Evolutionary conservation across 495 filamentous ascomycete genomes (phyloP), one percentile per base, ranked within the genome.

Genomic region (Tuber borchii): DNA sequence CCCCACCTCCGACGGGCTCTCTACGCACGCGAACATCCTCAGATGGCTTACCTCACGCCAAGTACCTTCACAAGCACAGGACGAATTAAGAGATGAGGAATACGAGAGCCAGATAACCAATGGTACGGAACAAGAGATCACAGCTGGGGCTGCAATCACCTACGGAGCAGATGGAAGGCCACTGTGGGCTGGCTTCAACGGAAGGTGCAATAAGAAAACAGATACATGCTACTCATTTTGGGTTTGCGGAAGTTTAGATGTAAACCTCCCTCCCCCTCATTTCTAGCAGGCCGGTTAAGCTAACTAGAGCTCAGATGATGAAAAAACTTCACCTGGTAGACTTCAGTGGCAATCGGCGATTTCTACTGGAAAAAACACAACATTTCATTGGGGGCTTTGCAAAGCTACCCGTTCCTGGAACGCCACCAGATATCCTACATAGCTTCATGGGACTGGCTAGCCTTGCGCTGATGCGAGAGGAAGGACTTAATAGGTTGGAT

Each of bases 191-290:
- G 95, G 93, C 37, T 93, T 96, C 82, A 97, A 95, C 80, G 95
- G 95, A 68, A 89, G 95, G 46, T 88, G 87, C 76, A 97, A 97
- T 85, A 99, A 99, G 82, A 83, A 89, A 19, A 90, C 91, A 31
- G 95, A 99, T 84, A 98, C 95, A 2, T 99, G 95, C 84, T 98
- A 99, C 84, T 90, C 88, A 9, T 99, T 93, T 86, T 99, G 95
- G 95, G 92, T 91, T 2, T 87, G 87, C 42, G 94, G 88, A 17
- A 89, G 93, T 9, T 84, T 98, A 10, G 85, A 84, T 71, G 89
- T 93, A 86, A 78, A 86, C 71, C 42, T 34, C 43, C 9, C 69
- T n/a, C 45, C 22, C 75, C 44, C 74, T 73, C 16, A 26, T 46
- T 48, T 73, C 61, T 22, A 40, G 8, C 37, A 71, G 70, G 37